Evolutionary conservation across 495 filamentous ascomycete species (phyloP).

Genomic region (Neurospora sp.): DNA sequence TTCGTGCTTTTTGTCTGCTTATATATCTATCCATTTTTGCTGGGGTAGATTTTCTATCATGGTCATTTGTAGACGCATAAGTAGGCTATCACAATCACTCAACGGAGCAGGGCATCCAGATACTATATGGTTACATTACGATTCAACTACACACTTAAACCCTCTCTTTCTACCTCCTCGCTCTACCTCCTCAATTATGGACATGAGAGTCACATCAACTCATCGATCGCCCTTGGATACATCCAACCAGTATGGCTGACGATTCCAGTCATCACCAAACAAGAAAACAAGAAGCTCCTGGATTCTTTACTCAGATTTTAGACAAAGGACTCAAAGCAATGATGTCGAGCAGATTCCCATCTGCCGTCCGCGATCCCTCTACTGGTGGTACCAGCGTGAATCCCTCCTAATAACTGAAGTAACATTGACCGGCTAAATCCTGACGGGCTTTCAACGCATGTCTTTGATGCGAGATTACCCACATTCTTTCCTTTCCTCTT

Average conservation of each 20-base stretch:
- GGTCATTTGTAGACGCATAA: not conserved
- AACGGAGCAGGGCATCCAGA: not conserved
- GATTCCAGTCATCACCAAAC: not conserved
- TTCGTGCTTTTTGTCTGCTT: not conserved
- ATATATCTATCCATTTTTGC: not conserved
- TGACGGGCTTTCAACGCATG: too few relatives aligned
- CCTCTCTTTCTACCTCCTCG: not conserved
- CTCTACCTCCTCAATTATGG: not conserved
- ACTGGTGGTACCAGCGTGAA: too few relatives aligned
- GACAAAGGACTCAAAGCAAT: not conserved
- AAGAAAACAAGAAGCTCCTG: not conserved
- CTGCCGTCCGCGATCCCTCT: not conserved
- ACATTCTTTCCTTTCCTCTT: too few relatives aligned
- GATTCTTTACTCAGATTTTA: not conserved
- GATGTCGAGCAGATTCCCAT: not conserved
- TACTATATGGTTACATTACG: not conserved
- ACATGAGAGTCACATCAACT: not conserved
- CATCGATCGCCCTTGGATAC: not conserved
- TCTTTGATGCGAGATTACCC: too few relatives aligned
- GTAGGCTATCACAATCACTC: not conserved
- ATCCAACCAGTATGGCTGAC: not conserved
- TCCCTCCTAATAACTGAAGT: too few relatives aligned
- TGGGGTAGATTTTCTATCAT: not conserved
- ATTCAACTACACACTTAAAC: not conserved
- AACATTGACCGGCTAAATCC: too few relatives aligned